Evolutionary conservation across 2,329 filamentous ascomycete species (phyloP).

Genomic region (Chalara sp.): DNA sequence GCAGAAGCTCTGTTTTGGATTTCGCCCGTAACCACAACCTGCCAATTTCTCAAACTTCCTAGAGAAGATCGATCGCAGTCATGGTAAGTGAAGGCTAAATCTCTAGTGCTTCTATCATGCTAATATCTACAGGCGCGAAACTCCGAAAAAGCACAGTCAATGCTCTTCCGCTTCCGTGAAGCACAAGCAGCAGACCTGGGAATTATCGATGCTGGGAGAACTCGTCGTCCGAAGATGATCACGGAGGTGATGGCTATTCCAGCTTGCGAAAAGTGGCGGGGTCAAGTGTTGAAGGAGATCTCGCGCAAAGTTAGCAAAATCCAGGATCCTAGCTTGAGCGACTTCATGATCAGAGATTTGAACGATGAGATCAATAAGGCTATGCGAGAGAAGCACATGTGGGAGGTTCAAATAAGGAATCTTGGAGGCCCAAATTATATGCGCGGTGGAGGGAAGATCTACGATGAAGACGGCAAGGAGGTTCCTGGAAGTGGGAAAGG

Average conservation of each 20-base stretch:
- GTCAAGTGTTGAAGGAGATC: conserved; percentile 94
- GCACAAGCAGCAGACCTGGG: conserved; percentile 93
- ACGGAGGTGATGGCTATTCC: conserved; percentile 80
- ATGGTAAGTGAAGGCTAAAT: conserved; percentile 18
- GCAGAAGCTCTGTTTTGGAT: too few species aligned
- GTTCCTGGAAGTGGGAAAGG: conserved; percentile 71
- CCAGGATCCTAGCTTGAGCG: conserved; percentile 83
- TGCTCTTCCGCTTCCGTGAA: conserved; percentile 99
- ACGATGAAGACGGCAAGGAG: conserved; percentile 48
- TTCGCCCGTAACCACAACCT: too few species aligned
- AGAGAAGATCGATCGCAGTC: conserved; percentile 9
- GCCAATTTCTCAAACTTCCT: not conserved
- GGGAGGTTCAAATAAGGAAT: conserved; percentile 94
- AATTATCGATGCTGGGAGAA: conserved; percentile 88
- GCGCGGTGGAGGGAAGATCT: conserved; percentile 42
- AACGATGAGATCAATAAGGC: conserved; percentile 99
- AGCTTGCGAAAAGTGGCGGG: conserved; percentile 93
- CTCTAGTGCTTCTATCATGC: not conserved
- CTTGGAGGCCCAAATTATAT: conserved; percentile 90
- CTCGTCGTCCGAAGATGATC: conserved; percentile 85
- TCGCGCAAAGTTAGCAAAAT: conserved; percentile 95
- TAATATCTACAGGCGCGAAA: conserved; percentile 68
- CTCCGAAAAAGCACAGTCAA: conserved; percentile 97
- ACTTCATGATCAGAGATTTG: conserved; percentile 95
- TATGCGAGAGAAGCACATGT: conserved; percentile 98